Evolutionary conservation across 306 rosid species (phyloP), one percentile per base, ranked within the genome.

Genomic region (Carpinus fangiana): DNA sequence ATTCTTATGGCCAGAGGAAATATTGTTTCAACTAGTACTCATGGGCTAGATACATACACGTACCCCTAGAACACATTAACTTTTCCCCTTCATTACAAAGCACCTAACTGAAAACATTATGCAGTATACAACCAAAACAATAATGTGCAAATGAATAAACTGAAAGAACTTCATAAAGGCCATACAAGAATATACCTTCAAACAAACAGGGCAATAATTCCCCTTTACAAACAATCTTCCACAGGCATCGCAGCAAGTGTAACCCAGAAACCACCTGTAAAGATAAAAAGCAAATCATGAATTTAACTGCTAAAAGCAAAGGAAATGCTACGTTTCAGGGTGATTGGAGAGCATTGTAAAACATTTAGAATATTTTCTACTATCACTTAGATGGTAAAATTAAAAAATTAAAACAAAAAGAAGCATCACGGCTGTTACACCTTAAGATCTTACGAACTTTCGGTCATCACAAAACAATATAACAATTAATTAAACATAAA

Each of bases 161-260:
- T 12, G 47, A 51, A 43, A 43, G 18, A 13, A 12, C 54, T 28
- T n/a, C 47, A 74, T 54, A 75, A 7, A 62, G 76, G 4, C 6
- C 17, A 50, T 8, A 48, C 13, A 21, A 9, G 13, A 36, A 55
- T 62, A 62, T 83, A 96, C 99, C 99, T 96, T 96, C 89, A 96
- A 85, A 86, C 99, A 96, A 79, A 93, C 98, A 73, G 98, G 99
- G 78, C 99, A 96, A 77, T 96, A 96, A 80, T 96, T 96, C 43
- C 99, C 99, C 90, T 96, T 96, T 26, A 87, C 93, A 84, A 96
- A 96, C 86, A 96, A 89, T 84, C 99, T 89, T 77, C 99, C 99
- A 80, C 99, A 96, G 28, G 99, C 99, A 84, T 96, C 99, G 56
- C 99, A 96, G 83, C 97, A 91, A 71, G 99, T 96, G 84, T 93